A percentile compares a stretch with the other conserved stretches of the same genome.
phyloP scores from a whole-genome alignment of 2,329 filamentous ascomycete genomes.

The Zymoseptoria ardabiliae region DNA sequence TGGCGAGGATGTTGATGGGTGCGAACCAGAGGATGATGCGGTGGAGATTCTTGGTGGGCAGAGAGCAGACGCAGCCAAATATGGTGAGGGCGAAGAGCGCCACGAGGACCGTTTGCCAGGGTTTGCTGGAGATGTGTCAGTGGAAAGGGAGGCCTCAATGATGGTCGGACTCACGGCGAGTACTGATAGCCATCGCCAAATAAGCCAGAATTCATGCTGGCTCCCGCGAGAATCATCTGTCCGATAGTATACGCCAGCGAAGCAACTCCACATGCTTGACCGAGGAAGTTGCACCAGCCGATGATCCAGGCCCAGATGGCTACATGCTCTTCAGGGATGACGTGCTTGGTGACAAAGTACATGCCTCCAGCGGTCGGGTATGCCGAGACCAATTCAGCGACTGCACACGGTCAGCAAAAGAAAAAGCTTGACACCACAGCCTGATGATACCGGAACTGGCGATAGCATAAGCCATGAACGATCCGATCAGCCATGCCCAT shows the following conservation, averaged over 20 bases:
- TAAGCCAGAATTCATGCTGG: constrained; percentile 53
- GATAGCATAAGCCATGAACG: constrained; percentile 57
- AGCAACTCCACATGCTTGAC: constrained; percentile 56
- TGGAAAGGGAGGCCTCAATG: neutral
- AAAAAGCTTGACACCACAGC: neutral
- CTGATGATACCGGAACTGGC: constrained; percentile 46
- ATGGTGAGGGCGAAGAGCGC: constrained; percentile 49
- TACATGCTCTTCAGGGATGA: constrained; percentile 54
- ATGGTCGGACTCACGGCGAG: constrained; percentile 44
- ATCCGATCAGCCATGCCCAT: constrained; percentile 60
- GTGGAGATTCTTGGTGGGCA: constrained; percentile 54
- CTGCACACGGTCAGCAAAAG: constrained; percentile 25
- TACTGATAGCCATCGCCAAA: constrained; percentile 47
- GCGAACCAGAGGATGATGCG: constrained; percentile 58
- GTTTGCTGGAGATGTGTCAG: constrained; percentile 37
- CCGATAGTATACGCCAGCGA: constrained; percentile 57
- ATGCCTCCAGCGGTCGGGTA: constrained; percentile 62
- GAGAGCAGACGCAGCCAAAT: constrained; percentile 55
- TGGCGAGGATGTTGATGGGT: constrained; percentile 57
- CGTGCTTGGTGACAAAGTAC: constrained; percentile 61
- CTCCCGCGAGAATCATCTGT: constrained; percentile 56
- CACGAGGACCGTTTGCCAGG: constrained; percentile 52
- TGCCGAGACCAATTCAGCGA: constrained; percentile 59
- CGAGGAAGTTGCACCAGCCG: constrained; percentile 61
- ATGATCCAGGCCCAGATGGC: constrained; percentile 59